Evolutionary conservation across 371 early-diverging fungal species (phyloP).

Genomic region (Mucor piriformis): DNA sequence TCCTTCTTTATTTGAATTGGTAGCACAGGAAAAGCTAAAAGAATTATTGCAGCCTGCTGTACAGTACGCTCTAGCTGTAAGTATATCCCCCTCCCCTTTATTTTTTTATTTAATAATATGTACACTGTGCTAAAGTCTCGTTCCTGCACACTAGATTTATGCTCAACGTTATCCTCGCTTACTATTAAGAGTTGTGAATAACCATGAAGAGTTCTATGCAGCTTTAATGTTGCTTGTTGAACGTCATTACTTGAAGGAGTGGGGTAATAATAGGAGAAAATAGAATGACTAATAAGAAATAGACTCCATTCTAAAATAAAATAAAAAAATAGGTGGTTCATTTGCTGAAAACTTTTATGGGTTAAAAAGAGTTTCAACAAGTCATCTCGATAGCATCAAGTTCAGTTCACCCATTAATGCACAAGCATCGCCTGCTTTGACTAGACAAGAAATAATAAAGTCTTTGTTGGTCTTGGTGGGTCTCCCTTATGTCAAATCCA

Average conservation of each 20-base stretch:
- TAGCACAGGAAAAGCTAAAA: slow-evolving; percentile 82
- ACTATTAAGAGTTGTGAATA: slow-evolving; percentile 74
- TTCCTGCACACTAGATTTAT: slow-evolving; percentile 59
- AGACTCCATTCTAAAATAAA: background rate
- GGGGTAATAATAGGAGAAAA: slow-evolving; percentile 53
- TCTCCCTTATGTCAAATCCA: slow-evolving; percentile 76
- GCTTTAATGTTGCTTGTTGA: slow-evolving; percentile 78
- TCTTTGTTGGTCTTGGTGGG: slow-evolving; percentile 77
- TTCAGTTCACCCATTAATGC: slow-evolving; percentile 23
- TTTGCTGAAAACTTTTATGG: slow-evolving; percentile 95
- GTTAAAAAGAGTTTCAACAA: slow-evolving; percentile 67
- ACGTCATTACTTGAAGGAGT: slow-evolving; percentile 79
- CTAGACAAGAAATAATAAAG: slow-evolving; percentile 53
- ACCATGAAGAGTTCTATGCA: slow-evolving; percentile 82
- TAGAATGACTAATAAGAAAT: slow-evolving; percentile 8
- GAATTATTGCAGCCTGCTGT: slow-evolving; percentile 86
- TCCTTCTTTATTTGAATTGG: slow-evolving; percentile 89
- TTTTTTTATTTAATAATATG: background rate
- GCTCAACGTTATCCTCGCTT: slow-evolving; percentile 89
- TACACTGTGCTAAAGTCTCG: background rate
- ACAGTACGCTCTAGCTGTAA: slow-evolving; percentile 82
- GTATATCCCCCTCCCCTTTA: background rate
- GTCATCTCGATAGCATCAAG: slow-evolving; percentile 25
- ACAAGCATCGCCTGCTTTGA: slow-evolving; percentile 36
- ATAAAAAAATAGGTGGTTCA: slow-evolving; percentile 66